Base-by-base conservation (phyloP, 768 basidiomycete species). In the Phaeolepiota aurea region DNA sequence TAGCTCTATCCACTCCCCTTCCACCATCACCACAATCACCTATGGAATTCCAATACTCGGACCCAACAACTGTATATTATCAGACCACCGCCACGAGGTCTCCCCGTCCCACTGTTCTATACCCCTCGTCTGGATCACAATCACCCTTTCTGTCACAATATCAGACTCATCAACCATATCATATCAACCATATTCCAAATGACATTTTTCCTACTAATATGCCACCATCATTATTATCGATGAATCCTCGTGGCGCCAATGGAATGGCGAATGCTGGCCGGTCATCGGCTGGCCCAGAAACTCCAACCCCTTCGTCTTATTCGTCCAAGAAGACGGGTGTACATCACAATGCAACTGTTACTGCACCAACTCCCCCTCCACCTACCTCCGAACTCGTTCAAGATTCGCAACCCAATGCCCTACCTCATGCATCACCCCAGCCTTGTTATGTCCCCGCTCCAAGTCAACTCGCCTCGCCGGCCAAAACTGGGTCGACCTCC, bases 61-160 rank as follows among this genome's bases (percentile, higher is more conserved):
- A 72, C 54, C 52, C 70, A 50, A 63, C 71, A 48, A 79, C 74
- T 73, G 76, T 82, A 72, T 82, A 66, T 63, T 82, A 81, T 56
- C 75, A 82, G 63, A 80, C 79, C 20, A 66, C 70, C 42, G n/a
- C n/a, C n/a, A 65, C 71, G 41, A 60, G 69, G 47, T 69, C 72
- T 1, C 69, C 72, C 37, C 66, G 67, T 46, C 62, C 70, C 23
- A 63, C 63, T 47, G 52, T 63, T 32, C 45, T 70, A 72, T 71
- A 75, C 66, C 70, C 72, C 38, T 55, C 49, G 44, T 50, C 64
- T 42, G 64, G 62, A 61, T 57, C 63, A 4, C 66, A 62, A 49
- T 58, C 65, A 34, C 60, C 69, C 40, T 61, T 67, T 41, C 51
- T 64, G 31, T 63, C 66, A 2, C 69, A 67, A 53, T 67, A 64